Evolutionary conservation across 2,329 filamentous ascomycete species (phyloP), one percentile per base, ranked within the genome.

Genomic region (Sporothrix schenckii): DNA sequence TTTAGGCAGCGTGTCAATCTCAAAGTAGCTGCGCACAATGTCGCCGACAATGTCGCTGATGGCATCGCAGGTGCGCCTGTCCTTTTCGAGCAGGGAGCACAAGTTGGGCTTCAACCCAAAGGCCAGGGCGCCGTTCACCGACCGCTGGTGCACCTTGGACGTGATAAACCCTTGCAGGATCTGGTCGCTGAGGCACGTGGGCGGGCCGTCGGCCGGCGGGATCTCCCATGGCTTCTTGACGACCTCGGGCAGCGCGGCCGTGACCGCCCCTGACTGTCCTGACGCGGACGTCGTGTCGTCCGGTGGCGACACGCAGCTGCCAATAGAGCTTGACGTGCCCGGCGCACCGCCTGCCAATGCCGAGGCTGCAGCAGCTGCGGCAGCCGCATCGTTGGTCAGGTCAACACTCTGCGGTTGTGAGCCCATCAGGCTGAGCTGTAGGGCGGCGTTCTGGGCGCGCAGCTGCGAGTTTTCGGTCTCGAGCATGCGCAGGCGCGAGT

Each of bases 1-100:
- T 27, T 77, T 77, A 0, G 71, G 71, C 19, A 78, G 71, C 1
- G 74, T 75, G 66, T 77, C 75, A 14, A 79, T 78, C 73, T 79
- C 77, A 4, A 74, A 71, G 69, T 78, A 78, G 5, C 76, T 76
- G 65, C 76, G 72, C 1, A 79, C 70, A 44, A 79, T 74, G 49
- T 77, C 76, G 1, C 76, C 77, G 9, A 77, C 77, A 34, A 79
- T 74, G 41, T 78, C 77, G 72, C 77, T 78, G n/a, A 77, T 77
- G 13, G 76, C 74, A 58, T 78, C 77, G 24, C 75, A 73, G 0
- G 76, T 76, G 3, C 73, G 71, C 39, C 70, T 71, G 63, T 74
- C 71, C 56, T 74, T 71, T 27, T 77, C 74, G 4, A 78, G 66
- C 16, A 78, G 66, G 3, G 76, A 74, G 27, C 72, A 72, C 50